phyloP scores from a whole-genome alignment of 257 asterid genomes.

The Solanum ossicruentum region DNA sequence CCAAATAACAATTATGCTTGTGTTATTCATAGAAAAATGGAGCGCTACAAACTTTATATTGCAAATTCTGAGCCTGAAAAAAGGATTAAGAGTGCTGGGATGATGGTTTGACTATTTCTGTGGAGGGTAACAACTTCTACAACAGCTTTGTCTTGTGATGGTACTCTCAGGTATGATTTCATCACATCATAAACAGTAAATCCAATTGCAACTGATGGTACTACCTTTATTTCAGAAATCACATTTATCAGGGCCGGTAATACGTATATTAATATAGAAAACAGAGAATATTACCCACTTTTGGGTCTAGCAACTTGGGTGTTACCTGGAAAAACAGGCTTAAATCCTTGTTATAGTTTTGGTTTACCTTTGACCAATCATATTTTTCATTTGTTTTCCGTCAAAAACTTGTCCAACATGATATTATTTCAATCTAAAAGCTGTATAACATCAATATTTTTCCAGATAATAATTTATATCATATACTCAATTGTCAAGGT shows the following conservation, averaged over 20 bases:
- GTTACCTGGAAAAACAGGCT: neutral
- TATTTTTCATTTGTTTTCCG: neutral
- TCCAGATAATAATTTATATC: neutral
- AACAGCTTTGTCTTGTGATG: slow-evolving; percentile 49
- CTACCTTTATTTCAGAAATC: slow-evolving; percentile 40
- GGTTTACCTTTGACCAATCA: neutral
- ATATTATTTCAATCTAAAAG: neutral
- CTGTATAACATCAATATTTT: neutral
- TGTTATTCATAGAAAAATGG: neutral
- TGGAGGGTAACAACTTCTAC: slow-evolving; percentile 19
- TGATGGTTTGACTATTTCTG: slow-evolving; percentile 22
- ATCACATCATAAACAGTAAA: slow-evolving; percentile 71
- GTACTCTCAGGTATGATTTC: slow-evolving; percentile 63
- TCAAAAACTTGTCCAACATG: neutral
- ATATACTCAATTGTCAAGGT: neutral
- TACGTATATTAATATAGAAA: neutral
- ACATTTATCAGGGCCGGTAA: neutral
- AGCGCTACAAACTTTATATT: neutral
- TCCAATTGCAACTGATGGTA: slow-evolving; percentile 92
- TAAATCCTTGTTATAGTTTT: neutral
- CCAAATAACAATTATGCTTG: neutral
- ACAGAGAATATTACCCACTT: neutral
- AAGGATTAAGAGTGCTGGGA: slow-evolving; percentile 26
- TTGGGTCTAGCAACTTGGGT: neutral
- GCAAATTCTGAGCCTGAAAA: neutral